Base-by-base conservation (phyloP, 2,329 filamentous ascomycete species). In the Juglanconis sp. region DNA sequence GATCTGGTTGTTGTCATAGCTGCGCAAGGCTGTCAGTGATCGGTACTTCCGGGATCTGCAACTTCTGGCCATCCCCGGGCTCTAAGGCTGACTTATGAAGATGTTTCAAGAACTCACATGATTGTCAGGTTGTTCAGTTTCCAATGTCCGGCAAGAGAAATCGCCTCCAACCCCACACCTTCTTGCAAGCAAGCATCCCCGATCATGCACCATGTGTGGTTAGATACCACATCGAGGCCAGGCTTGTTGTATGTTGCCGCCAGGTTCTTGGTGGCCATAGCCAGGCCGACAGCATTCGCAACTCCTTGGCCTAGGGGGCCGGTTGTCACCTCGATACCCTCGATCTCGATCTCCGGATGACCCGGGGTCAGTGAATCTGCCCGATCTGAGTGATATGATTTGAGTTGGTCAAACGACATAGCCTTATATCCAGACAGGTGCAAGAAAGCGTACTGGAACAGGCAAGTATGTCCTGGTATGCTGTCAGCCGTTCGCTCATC, bases 1-100 rank as follows among this genome's bases (percentile, higher is more conserved):
- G 38, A 85, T 75, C 61, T 81, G 77, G 67, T 85, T 85, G 67
- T 85, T 85, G 65, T 85, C 82, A 62, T 84, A 85, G 36, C 57
- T 59, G 9, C 3, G 6, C 6, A 13, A 30, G 2, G 13, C 5
- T 8, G 13, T 58, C 50, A 58, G 56, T 9, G 13, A 31, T 10
- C 24, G 13, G 44, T 9, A 6, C n/a, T 15, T 5, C 44, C 15
- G 5, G 17, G 17, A 1, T 44, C 11, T 10, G 24, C 24, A 24
- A 24, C 24, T 24, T 24, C 24, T 24, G 24, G 2, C 24, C 24
- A 24, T 2, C 24, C 24, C 24, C 24, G 24, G 24, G 24, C 24
- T 24, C 24, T 24, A 24, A 24, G 24, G 24, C 24, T 24, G 24
- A 24, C 24, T 24, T 24, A 24, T 24, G 2, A 24, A 24, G 24